A percentile compares a stretch with the other conserved stretches of the same genome.
phyloP scores from a whole-genome alignment of 305 asterid genomes.

The Solanum hybrid region DNA sequence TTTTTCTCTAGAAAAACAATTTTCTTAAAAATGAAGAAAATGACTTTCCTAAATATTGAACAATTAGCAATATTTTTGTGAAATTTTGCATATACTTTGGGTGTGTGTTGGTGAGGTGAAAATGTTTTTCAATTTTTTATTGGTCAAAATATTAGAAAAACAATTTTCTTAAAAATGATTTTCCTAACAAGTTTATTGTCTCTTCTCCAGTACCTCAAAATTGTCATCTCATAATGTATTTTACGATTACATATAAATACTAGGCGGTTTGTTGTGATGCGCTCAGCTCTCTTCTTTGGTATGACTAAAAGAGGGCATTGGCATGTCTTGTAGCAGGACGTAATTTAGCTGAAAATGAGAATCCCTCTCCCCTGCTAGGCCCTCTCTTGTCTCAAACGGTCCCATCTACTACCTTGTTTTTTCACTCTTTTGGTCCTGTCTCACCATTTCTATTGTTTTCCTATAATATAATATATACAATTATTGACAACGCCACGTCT shows the following conservation, averaged over 20 bases:
- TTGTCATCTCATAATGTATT: too few relatives aligned
- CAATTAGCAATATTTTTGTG: too few relatives aligned
- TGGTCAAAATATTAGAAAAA: too few relatives aligned
- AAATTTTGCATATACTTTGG: too few relatives aligned
- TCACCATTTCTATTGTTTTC: slow-evolving; percentile 15
- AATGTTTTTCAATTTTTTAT: too few relatives aligned
- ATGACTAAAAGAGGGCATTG: slow-evolving; percentile 21
- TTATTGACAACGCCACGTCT: background rate
- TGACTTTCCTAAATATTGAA: too few relatives aligned
- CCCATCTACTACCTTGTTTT: slow-evolving; percentile 6
- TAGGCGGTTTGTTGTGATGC: background rate
- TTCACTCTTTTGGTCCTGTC: slow-evolving; percentile 13
- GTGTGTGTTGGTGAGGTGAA: too few relatives aligned
- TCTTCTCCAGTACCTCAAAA: too few relatives aligned
- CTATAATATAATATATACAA: background rate
- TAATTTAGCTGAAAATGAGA: slow-evolving; percentile 42
- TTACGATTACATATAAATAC: too few relatives aligned
- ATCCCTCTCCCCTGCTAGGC: background rate
- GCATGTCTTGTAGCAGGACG: slow-evolving; percentile 22
- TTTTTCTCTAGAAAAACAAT: background rate
- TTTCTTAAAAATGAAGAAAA: background rate
- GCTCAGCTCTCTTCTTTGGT: background rate
- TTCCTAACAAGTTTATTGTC: background rate
- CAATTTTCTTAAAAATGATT: too few relatives aligned
- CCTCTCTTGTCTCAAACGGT: background rate